Base-by-base conservation (phyloP, 2,329 filamentous ascomycete species). In the Catunica adiposa region DNA sequence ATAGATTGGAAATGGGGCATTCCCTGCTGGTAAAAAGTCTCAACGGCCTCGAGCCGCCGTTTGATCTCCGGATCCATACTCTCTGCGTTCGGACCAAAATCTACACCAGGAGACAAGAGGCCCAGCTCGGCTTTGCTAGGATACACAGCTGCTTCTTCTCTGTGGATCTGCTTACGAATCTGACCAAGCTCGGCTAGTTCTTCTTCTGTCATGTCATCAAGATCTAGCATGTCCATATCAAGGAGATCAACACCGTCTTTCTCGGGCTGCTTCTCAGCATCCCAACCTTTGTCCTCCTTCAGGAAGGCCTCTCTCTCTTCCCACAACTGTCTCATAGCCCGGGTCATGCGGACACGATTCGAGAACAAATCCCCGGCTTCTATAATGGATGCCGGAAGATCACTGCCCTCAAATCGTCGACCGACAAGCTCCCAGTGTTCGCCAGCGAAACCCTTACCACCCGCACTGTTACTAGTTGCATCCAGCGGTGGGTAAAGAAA, bases 401-500 rank as follows among this genome's bases (percentile, higher is more conserved):
- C 89, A 60, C 86, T 86, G n/a, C 89, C 89, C 67, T 94, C 84
- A 89, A 89, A 96, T 65, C 79, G 86, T 40, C 86, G 80, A 14
- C 87, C 87, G 2, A 94, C 87, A 22, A 94, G 72, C 17, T 79
- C 69, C 61, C 90, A 85, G 65, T 95, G 87, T 47, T 89, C 69
- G 44, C 86, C 85, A 4, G 89, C 86, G 20, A 77, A 79, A 11
- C 89, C 89, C 65, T 94, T 96, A 1, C 90, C 90, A 53, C 92
- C 90, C 38, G 90, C 82, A 62, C 84, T 86, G 65, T 94, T 95
- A 68, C 89, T 95, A 23, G 81, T 83, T 59, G 83, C 83, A 67
- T 96, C 90, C 17, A 96, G 72, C 1, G 92, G 92, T 1, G 92
- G 92, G 62, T 98, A 98, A 71, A 98, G 82, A 65, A 98, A 97